Conservation (phyloP, 768 basidiomycete genomes). For the Calocera cornea region DNA sequence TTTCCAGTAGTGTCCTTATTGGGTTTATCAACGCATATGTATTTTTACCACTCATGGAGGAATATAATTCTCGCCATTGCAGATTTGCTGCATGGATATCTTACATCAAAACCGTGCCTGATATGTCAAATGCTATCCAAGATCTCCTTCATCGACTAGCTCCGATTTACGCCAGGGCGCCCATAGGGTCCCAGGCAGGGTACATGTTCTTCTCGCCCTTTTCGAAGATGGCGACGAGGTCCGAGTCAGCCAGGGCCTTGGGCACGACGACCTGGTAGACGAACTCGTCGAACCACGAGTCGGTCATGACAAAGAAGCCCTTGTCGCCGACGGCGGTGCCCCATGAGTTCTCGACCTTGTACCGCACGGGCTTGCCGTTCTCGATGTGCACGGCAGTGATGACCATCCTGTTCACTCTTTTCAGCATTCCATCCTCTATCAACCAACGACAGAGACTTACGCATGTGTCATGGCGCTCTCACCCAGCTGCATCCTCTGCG, state of each 20-base stretch:
- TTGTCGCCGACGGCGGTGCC: constrained; percentile 61
- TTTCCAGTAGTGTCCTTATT: constrained; percentile 33
- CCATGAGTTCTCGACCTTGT: constrained; percentile 97
- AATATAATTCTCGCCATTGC: neutral
- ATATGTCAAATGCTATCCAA: neutral
- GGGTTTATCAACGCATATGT: neutral
- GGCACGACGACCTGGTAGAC: constrained; percentile 91
- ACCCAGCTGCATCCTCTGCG: constrained; percentile 63
- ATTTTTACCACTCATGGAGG: constrained; percentile 1
- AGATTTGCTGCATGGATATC: neutral
- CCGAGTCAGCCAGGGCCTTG: constrained; percentile 60
- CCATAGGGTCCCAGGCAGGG: constrained; percentile 91
- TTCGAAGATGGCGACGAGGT: constrained; percentile 72
- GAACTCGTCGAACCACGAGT: constrained; percentile 82
- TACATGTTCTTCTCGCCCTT: constrained; percentile 48
- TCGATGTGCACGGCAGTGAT: constrained; percentile 80
- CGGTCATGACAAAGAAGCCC: constrained; percentile 87
- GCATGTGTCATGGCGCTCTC: constrained; percentile 93
- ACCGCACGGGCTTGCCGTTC: constrained; percentile 64
- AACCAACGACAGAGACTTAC: constrained; percentile 20
- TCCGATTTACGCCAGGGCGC: constrained; percentile 15
- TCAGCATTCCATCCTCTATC: neutral
- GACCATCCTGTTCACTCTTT: constrained; percentile 38
- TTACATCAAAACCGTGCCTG: neutral
- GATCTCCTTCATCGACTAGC: neutral